phyloP scores from a whole-genome alignment of 768 basidiomycete species.

The Leccinum disarticulatum region DNA sequence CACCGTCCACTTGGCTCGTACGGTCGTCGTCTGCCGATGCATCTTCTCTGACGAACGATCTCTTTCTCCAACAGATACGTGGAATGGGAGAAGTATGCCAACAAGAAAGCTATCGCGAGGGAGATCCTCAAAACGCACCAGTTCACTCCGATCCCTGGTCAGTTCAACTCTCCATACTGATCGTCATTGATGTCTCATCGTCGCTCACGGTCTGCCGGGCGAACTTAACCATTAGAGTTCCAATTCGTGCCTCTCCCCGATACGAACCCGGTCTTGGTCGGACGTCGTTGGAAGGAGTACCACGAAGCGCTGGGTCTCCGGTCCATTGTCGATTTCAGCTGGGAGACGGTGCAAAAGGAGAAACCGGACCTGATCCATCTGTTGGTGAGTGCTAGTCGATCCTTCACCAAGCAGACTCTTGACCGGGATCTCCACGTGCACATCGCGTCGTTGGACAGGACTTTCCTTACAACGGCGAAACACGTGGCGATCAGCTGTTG shows the following conservation, averaged over 20 bases:
- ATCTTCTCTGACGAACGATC: not conserved
- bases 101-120: conserved; percentile 15
- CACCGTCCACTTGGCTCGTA: not conserved
- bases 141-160: conserved; percentile 15
- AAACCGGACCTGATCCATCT: conserved; percentile 52
- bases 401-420: not conserved
- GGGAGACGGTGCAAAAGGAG: conserved; percentile 49
- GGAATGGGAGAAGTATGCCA: conserved; percentile 16
- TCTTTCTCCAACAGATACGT: conserved; percentile 4
- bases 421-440: not conserved
- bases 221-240: conserved; percentile 37
- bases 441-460: conserved; percentile 22
- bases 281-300: conserved; percentile 35
- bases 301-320: conserved; percentile 41
- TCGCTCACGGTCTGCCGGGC: not conserved
- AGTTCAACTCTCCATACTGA: not conserved
- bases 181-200: not conserved
- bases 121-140: conserved; percentile 11
- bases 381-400: conserved; percentile 20
- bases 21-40: too few species aligned
- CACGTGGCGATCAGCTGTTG: conserved; percentile 42
- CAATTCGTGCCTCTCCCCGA: conserved; percentile 48
- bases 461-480: conserved; percentile 60
- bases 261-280: conserved; percentile 50
- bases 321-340: conserved; percentile 48